Percentiles rank a stretch among this genome's conserved stretches.
Conservation (phyloP, 2,329 filamentous ascomycete species). For the Hypoxylon rubiginosum region DNA sequence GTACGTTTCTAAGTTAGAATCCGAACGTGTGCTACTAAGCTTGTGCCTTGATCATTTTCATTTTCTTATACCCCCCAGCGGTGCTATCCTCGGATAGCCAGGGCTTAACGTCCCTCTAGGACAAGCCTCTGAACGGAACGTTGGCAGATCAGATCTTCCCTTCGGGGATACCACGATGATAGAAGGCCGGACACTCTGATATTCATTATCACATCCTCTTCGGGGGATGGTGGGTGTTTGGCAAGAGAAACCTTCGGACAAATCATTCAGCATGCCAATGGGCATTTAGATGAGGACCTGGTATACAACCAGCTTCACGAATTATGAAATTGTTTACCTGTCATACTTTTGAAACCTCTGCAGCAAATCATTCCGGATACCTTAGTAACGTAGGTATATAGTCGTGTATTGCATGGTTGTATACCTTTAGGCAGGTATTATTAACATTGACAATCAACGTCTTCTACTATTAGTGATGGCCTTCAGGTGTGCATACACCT, state of each 20-base stretch:
- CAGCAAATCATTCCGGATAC: too few species aligned
- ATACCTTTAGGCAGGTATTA: too few species aligned
- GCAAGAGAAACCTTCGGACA: constrained; percentile 58
- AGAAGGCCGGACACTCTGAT: constrained; percentile 54
- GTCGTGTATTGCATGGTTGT: too few species aligned
- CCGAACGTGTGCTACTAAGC: constrained; percentile 14
- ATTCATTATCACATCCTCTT: constrained; percentile 44
- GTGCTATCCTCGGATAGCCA: constrained; percentile 82
- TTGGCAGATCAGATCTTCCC: constrained; percentile 72
- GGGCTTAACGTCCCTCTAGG: constrained; percentile 75
- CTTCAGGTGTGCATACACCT: too few species aligned
- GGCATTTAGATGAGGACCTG: background rate
- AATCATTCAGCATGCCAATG: background rate
- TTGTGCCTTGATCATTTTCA: constrained; percentile 25
- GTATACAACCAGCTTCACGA: background rate
- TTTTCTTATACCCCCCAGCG: constrained; percentile 68
- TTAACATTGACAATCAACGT: too few species aligned
- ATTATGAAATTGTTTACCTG: background rate
- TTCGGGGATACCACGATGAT: constrained; percentile 50
- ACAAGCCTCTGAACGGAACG: constrained; percentile 84
- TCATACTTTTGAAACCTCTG: too few species aligned
- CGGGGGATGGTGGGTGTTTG: constrained; percentile 50
- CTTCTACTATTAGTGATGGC: too few species aligned
- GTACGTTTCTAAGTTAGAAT: constrained; percentile 44
- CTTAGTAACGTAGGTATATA: too few species aligned